Evolutionary conservation across 2,329 filamentous ascomycete genomes (phyloP), one percentile per base, ranked within the genome.

Genomic region (Elsinoe ampelina): DNA sequence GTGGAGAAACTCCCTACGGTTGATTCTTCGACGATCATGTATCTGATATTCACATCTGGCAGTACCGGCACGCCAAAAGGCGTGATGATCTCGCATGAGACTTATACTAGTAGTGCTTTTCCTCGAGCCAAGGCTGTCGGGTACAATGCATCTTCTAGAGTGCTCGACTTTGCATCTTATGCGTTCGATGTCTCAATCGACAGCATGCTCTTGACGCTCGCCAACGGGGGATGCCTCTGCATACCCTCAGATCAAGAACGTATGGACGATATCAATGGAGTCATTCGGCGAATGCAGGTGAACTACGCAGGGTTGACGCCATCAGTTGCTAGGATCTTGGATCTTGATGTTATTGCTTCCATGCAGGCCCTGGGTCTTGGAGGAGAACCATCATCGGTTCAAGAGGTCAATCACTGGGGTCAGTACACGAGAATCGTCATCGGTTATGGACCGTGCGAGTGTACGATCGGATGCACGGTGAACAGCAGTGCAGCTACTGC

Each of bases 61-160:
- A 64, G 62, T 17, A 64, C 61, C 5, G 63, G 64, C 7, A 61
- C 62, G 8, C 63, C 66, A 4, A 67, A 66, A 41, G 63, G 63
- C 1, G 62, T 65, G 19, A 60, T 45, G 35, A 38, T 57, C 19
- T 59, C 61, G 2, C 61, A 65, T 22, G 81, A 81, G 19, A 82
- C 79, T 0, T 83, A 82, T 52, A 70, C 83, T 5, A 70, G 72
- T 2, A 76, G 74, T 3, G 76, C 74, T 0, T 77, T 84, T 19
- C 70, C 72, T 3, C 70, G 71, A 1, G 50, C 39, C 12, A 48
- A 55, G 50, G 57, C 57, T n/a, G 39, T 57, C 6, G 54, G 54
- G 26, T 57, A 50, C 12, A 57, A 38, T 4, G 36, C 41, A 7
- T 57, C 57, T 13, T 55, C 59, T 0, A 39, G 57, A 41, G 57